phyloP scores from a whole-genome alignment of 108 stramenopile species.

The Skeletonema costatum region DNA sequence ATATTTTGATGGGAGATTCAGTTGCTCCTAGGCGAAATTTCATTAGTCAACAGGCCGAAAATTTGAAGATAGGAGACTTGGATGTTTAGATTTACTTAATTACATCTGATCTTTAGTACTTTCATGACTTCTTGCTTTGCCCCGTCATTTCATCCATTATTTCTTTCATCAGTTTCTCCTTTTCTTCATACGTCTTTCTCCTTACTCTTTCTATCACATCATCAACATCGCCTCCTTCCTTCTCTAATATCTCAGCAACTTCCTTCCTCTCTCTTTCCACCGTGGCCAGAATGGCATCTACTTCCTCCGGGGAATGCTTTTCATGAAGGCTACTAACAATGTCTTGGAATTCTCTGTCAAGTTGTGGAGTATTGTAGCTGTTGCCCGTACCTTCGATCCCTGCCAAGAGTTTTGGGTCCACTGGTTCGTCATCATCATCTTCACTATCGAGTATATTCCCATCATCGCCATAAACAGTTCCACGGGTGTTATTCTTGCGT shows the following conservation, averaged over 20 bases:
- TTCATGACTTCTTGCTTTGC: constrained; percentile 3
- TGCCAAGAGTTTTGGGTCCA: constrained; percentile 16
- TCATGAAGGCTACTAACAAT: constrained; percentile 60
- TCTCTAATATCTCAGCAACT: constrained; percentile 71
- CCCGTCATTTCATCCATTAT: constrained; percentile 20
- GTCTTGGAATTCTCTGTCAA: constrained; percentile 52
- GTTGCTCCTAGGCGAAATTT: constrained; percentile 87
- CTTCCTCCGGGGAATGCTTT: constrained; percentile 69
- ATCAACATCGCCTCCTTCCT: constrained; percentile 79
- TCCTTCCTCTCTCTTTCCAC: constrained; percentile 74
- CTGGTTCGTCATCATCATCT: constrained; percentile 33
- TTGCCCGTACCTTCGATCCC: constrained; percentile 21
- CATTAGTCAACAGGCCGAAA: constrained; percentile 80
- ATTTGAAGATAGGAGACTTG: constrained; percentile 75
- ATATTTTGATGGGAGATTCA: constrained; percentile 91
- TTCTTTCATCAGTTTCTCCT: constrained; percentile 62
- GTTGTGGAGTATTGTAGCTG: constrained; percentile 54
- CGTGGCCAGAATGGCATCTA: constrained; percentile 74
- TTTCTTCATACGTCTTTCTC: constrained; percentile 61
- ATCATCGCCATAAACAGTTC: constrained; percentile 32
- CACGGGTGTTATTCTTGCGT: constrained; percentile 17
- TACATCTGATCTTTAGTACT: not conserved
- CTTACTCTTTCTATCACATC: constrained; percentile 68
- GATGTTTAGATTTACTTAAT: constrained; percentile 67
- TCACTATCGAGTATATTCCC: constrained; percentile 43